These are phyloP conservation scores for Trichophyton simii DNA, from an alignment of 2,329 filamentous ascomycete species.

Conservation along the genomic window DNA sequence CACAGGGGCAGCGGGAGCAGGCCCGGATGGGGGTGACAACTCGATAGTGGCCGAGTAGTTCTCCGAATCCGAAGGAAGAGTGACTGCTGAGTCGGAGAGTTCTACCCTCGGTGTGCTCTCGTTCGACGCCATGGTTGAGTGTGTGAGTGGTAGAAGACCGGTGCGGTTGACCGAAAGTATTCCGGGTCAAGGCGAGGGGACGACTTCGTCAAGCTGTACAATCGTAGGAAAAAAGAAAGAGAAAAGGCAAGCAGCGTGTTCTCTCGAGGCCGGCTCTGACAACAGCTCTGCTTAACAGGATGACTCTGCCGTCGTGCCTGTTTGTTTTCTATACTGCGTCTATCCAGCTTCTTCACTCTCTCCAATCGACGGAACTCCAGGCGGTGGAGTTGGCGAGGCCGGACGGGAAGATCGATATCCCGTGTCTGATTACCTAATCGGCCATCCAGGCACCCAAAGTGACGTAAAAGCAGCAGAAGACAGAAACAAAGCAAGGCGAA, in stretches of 20 bases:
- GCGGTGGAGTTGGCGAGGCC: background rate
- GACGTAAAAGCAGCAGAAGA: background rate
- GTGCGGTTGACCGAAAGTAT: background rate
- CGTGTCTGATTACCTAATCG: background rate
- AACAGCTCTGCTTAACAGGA: background rate
- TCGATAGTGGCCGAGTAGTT: slow-evolving; percentile 34
- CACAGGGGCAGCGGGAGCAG: slow-evolving; percentile 37
- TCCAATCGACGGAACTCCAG: too few relatives aligned
- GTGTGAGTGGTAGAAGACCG: slow-evolving; percentile 30
- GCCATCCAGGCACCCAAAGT: background rate
- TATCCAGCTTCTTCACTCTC: background rate
- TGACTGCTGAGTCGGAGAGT: slow-evolving; percentile 33
- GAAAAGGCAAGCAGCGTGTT: background rate
- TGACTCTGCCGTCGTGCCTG: background rate
- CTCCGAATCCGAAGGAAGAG: slow-evolving; percentile 38
- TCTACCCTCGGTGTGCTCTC: slow-evolving; percentile 23
- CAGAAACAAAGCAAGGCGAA: background rate
- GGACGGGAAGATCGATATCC: background rate
- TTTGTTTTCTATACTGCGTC: background rate
- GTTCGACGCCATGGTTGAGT: slow-evolving; percentile 27
- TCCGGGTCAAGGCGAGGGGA: background rate
- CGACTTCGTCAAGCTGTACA: background rate
- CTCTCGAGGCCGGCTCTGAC: background rate
- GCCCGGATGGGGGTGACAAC: slow-evolving; percentile 21
- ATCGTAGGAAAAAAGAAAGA: background rate